Conservation (phyloP, 352 stramenopile genomes). For the Pythium scleroteichum region DNA sequence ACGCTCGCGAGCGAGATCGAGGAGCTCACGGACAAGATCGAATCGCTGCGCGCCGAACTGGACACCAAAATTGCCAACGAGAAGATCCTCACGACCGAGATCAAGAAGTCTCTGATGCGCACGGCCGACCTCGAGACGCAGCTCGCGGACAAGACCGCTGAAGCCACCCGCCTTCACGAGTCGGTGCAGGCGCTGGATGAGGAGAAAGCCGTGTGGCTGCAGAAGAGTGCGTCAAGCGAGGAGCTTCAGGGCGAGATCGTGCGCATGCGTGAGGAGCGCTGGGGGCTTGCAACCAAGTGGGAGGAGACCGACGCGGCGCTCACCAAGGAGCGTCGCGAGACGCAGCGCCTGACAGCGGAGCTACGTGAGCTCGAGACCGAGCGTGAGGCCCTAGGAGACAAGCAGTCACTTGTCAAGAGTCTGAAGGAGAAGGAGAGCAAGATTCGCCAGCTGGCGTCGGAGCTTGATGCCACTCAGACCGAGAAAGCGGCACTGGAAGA, state of each 20-base stretch:
- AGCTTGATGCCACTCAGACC: constrained; percentile 21
- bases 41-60: constrained; percentile 32
- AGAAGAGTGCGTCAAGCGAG: constrained; percentile 30
- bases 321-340: constrained; percentile 25
- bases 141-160: constrained; percentile 8
- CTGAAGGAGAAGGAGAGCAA: constrained; percentile 32
- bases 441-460: constrained; percentile 30
- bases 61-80: constrained; percentile 30
- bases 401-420: constrained; percentile 22
- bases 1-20: constrained; percentile 33
- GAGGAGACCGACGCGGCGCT: constrained; percentile 27
- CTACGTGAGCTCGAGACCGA: constrained; percentile 13
- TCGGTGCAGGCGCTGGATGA: constrained; percentile 17
- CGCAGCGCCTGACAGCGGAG: constrained; percentile 16
- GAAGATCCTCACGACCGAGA: constrained; percentile 24
- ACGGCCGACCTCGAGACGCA: constrained; percentile 1
- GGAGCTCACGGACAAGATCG: constrained; percentile 35
- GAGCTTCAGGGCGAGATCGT: constrained; percentile 30
- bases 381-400: constrained; percentile 26
- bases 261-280: constrained; percentile 29
- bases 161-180: constrained; percentile 22
- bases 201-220: constrained; percentile 27
- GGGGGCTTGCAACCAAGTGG: constrained; percentile 23
- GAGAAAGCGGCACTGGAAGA: constrained; percentile 25
- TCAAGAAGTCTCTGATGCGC: constrained; percentile 17